Base-by-base conservation (phyloP, 371 early-diverging fungal genomes). In the Massospora cicadina region DNA sequence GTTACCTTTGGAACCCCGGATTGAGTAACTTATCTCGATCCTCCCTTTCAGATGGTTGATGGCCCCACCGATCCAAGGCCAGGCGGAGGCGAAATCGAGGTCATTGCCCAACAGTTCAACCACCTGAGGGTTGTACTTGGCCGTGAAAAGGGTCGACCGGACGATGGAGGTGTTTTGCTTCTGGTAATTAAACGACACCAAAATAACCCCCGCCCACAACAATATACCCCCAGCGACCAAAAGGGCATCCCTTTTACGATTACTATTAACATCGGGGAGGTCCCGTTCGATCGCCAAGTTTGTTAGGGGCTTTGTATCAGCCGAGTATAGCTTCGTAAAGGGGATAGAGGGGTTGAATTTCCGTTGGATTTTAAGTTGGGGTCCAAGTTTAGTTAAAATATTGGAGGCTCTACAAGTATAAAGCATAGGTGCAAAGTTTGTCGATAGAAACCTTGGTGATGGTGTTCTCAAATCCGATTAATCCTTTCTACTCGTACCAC, bases 21-120 rank as follows among this genome's bases (percentile, higher is more conserved):
- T 75, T 28, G 76, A 74, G 67, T 78, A 84, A 31, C 73, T 71
- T 66, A 83, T 78, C 65, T 82, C 73, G 10, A 83, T 78, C 28
- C 77, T 71, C 10, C 85, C 85, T 69, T 85, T 82, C 68, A 85
- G 71, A 68, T 83, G 81, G 29, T 83, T 83, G 13, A 85, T 81
- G 0, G 76, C 76, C 1, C 85, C 85, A 25, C 71, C 72, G 68
- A 85, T 81, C 85, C 85, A 85, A 10, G 84, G 82, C 79, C 80
- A 81, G 0, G 62, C 65, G 69, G 78, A 74, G 33, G 77, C 75
- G 72, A 81, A 85, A 70, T 79, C 77, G 55, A 85, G 74, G 43
- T 75, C 70, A 55, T 76, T 76, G 2, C 85, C 85, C n/a, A 85
- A 65, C 2, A 79, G 65, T 21, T 71, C 74, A 66, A 76, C 73